These are phyloP conservation scores for Aspergillus flavus DNA, from an alignment of 2,329 filamentous ascomycete genomes.

Conservation along the genomic window DNA sequence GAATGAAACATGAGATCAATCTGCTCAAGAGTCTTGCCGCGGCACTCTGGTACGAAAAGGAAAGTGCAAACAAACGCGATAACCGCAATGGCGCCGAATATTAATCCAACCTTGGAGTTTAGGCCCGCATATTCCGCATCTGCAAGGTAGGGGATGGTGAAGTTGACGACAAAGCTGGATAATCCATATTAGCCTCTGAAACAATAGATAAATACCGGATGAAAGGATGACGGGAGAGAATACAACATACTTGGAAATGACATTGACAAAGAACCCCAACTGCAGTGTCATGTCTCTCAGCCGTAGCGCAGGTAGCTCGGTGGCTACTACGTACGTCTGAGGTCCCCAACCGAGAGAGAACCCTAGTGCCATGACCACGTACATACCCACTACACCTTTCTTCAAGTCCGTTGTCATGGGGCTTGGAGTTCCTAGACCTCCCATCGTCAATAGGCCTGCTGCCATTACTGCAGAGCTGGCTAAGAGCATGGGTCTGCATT, in stretches of 20 bases:
- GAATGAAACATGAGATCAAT: slow-evolving; percentile 7
- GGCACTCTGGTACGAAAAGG: slow-evolving; percentile 24
- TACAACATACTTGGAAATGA: slow-evolving; percentile 7
- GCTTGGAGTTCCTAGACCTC: background rate
- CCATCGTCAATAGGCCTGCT: background rate
- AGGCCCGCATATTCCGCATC: slow-evolving; percentile 39
- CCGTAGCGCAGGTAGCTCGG: slow-evolving; percentile 21
- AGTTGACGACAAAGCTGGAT: slow-evolving; percentile 31
- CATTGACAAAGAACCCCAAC: slow-evolving; percentile 10
- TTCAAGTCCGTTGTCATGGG: background rate
- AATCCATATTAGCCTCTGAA: background rate
- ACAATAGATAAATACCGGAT: background rate
- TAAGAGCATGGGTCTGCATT: background rate
- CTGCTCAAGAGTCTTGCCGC: slow-evolving; percentile 17
- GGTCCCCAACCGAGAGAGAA: slow-evolving; percentile 22
- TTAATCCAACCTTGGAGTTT: slow-evolving; percentile 27
- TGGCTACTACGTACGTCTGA: slow-evolving; percentile 23
- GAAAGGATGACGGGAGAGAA: background rate
- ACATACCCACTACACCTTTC: slow-evolving; percentile 16
- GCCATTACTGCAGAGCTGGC: background rate
- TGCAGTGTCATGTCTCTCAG: slow-evolving; percentile 12
- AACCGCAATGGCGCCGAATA: background rate
- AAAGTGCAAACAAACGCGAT: slow-evolving; percentile 28
- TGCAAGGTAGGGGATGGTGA: slow-evolving; percentile 44
- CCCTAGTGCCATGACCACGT: slow-evolving; percentile 16